Base-by-base conservation (phyloP, 495 filamentous ascomycete genomes). In the Bryoglossum gracile region DNA sequence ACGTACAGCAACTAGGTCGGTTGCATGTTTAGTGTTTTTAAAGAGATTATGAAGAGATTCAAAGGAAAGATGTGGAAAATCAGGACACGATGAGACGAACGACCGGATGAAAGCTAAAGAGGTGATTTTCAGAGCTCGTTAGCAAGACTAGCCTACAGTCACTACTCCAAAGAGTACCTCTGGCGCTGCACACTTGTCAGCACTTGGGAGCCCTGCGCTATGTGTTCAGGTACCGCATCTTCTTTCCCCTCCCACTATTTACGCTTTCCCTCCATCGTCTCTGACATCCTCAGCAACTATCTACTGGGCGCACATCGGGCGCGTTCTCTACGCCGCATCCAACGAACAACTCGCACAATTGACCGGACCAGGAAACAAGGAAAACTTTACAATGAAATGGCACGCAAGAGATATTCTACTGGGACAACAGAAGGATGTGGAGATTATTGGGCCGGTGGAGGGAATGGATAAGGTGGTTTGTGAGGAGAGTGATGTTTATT, bases 141-240 rank as follows among this genome's bases (percentile, higher is more conserved):
- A 0, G 75, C 73, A 0, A 66, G 73, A 41, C 62, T 74, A 35
- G 70, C 74, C 3, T 73, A 74, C 25, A 59, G 62, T 3, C 74
- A 76, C 49, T 77, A 72, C 45, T 57, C 66, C 11, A 70, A 69
- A 53, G 64, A 66, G 4, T 79, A 68, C 51, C 64, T 77, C 0
- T 68, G 67, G 56, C 53, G 49, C 8, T 76, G 73, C 49, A 76
- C 75, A 2, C 59, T 77, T 19, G 66, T 76, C 17, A 71, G 68
- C 13, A 76, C 73, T 4, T 79, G 75, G 73, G 74, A 79, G 54
- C 75, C 74, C 5, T 77, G 74, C 54, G 74, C 70, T 14, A 77
- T 77, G 74, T 77, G 75, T 45, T 53, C 49, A 37, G 36, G 48
- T 48, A 50, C 4, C n/a, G n/a, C n/a, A n/a, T n/a, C n/a, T n/a